Evolutionary conservation across 2,329 filamentous ascomycete species (phyloP).

Genomic region (Cercospora janseana): DNA sequence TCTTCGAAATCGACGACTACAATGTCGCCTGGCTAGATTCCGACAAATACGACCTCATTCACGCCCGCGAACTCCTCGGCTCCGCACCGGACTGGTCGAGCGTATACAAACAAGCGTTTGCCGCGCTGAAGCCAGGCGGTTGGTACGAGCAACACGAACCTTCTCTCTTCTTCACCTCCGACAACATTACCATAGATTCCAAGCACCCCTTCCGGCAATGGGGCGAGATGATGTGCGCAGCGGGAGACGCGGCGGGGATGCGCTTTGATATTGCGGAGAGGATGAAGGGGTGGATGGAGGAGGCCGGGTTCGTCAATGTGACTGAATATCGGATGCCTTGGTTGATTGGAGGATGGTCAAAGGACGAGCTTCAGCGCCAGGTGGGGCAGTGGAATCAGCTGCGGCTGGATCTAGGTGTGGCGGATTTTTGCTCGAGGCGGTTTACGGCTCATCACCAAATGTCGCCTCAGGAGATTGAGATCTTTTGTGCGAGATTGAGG

Average conservation of each 20-base stretch:
- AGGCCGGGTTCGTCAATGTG: conserved; percentile 31
- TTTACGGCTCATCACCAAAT: conserved; percentile 17
- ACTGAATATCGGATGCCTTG: conserved; percentile 27
- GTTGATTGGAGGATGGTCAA: conserved; percentile 29
- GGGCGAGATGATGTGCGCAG: conserved; percentile 25
- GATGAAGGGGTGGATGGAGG: conserved; percentile 24
- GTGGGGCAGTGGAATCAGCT: conserved; percentile 26
- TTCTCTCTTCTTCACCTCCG: conserved; percentile 22
- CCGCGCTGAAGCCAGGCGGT: conserved; percentile 28
- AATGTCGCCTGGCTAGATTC: conserved; percentile 38
- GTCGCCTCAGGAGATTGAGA: conserved; percentile 19
- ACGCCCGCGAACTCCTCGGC: conserved; percentile 35
- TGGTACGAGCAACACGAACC: conserved; percentile 25
- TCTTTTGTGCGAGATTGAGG: conserved; percentile 18
- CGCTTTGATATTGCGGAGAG: conserved; percentile 23
- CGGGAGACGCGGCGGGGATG: conserved; percentile 21
- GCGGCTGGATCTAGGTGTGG: conserved; percentile 17
- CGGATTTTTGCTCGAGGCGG: conserved; percentile 21
- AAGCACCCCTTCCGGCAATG: conserved; percentile 24
- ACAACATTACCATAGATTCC: conserved; percentile 20
- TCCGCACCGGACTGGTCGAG: conserved; percentile 25
- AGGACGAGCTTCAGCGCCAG: conserved; percentile 24
- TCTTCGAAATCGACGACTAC: conserved; percentile 43
- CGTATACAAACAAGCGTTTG: conserved; percentile 21
- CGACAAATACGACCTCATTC: conserved; percentile 42